Evolutionary conservation across 225 moss, liverwort and hornwort species (phyloP).

Genomic region (Polytrichum formosum): DNA sequence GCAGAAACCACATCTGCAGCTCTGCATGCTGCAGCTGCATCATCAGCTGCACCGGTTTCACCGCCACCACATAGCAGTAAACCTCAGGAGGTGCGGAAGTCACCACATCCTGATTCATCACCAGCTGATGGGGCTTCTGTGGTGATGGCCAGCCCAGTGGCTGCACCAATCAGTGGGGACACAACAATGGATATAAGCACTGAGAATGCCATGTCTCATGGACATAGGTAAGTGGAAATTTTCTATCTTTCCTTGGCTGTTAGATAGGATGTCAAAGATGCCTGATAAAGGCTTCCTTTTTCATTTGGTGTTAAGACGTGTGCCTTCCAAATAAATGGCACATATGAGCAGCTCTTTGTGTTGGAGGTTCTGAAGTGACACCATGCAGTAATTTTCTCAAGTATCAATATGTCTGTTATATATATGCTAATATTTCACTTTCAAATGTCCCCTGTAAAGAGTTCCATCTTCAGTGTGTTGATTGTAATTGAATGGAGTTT

Average conservation of each 20-base stretch:
- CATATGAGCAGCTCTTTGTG: no score
- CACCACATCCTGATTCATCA: constrained; percentile 33
- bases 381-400: no score
- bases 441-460: no score
- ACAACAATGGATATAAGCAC: constrained; percentile 91
- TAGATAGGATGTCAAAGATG: no score
- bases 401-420: no score
- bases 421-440: not conserved
- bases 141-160: constrained; percentile 83
- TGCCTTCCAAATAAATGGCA: no score
- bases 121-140: constrained; percentile 62
- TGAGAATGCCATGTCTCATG: constrained; percentile 70
- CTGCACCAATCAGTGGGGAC: constrained; percentile 78
- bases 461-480: no score
- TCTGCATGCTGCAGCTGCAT: constrained; percentile 39
- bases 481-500: no score
- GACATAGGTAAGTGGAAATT: constrained; percentile 50
- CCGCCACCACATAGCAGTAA: constrained; percentile 15
- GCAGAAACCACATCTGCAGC: constrained; percentile 57
- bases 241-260: not conserved
- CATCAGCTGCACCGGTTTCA: constrained; percentile 21
- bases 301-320: no score
- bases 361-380: no score
- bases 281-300: no score
- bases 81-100: constrained; percentile 37